Base-by-base conservation (phyloP, 129 eudicot species). In the Silybum marianum region DNA sequence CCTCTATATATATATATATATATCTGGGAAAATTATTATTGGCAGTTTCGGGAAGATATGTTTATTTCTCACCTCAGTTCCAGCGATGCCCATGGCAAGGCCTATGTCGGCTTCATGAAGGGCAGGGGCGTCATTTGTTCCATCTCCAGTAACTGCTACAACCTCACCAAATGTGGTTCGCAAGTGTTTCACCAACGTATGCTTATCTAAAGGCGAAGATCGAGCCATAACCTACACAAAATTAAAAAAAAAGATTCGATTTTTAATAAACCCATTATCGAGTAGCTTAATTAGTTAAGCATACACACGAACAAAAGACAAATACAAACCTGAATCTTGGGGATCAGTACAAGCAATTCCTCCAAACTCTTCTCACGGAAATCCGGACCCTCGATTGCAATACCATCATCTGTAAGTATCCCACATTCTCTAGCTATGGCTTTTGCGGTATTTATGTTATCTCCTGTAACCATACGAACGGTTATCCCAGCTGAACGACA, bases 101-200 rank as follows among this genome's bases (percentile, higher is more conserved):
- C 99, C 99, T 18, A 95, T 95, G 79, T 95, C 99, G 22, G 99
- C 99, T 86, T 95, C 99, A 75, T 95, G 99, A 78, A 95, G 98
- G 11, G 99, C 99, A 11, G 98, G 99, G 30, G 98, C 98, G 76
- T 95, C 98, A 80, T 95, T 95, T 6, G 98, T 95, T 51, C 98
- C 97, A 85, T 95, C 99, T 67, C 99, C 98, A 9, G 98, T 95
- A 24, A 91, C 99, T 13, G 98, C 98, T 81, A 95, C 97, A 75
- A 95, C 98, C 80, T 95, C 98, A 80, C 81, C 86, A 62, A 93
- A 95, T 28, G 99, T 91, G 36, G 99, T 93, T 48, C 98, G 81
- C 84, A 95, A 84, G 71, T 95, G 98, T 80, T 90, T 95, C 75
- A 93, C 99, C 82, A 90, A 81, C 10, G 90, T 95, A 78, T 93